phyloP scores from a whole-genome alignment of 2,329 filamentous ascomycete species.

The Arachnomyces sp. region DNA sequence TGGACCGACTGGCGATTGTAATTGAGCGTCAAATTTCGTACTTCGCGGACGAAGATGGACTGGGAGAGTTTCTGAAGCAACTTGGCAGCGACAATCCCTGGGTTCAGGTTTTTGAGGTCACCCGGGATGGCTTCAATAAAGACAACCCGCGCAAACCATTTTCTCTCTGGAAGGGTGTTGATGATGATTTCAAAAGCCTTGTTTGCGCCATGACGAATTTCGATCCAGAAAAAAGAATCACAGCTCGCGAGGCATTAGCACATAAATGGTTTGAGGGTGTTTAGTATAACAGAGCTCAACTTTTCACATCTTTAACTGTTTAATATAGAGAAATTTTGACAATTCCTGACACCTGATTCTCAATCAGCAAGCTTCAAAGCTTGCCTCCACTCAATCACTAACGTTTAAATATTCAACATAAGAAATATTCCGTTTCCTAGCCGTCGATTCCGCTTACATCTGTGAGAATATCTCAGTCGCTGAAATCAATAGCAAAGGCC shows the following conservation, averaged over 20 bases:
- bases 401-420: no score
- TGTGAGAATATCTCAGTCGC: no score
- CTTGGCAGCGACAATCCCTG: constrained; percentile 34
- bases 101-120: constrained; percentile 29
- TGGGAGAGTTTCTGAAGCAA: constrained; percentile 35
- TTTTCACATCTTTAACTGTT: no score
- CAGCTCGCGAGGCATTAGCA: constrained; percentile 24
- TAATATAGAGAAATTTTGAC: no score
- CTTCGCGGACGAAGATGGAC: constrained; percentile 37
- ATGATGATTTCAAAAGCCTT: constrained; percentile 23
- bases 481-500: no score
- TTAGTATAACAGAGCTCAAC: no score
- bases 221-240: constrained; percentile 25
- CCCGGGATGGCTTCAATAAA: constrained; percentile 33
- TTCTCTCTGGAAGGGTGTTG: constrained; percentile 30
- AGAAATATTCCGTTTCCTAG: no score
- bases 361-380: no score
- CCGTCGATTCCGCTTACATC: no score
- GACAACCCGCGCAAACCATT: constrained; percentile 38
- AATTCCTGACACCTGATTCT: no score
- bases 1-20: constrained; percentile 33
- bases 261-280: constrained; percentile 23
- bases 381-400: no score
- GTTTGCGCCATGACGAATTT: constrained; percentile 25
- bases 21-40: constrained; percentile 41